A percentile compares a stretch with the other conserved stretches of the same genome.
Evolutionary conservation across 441 rosid species (phyloP).

Genomic region (Adansonia gregorii): DNA sequence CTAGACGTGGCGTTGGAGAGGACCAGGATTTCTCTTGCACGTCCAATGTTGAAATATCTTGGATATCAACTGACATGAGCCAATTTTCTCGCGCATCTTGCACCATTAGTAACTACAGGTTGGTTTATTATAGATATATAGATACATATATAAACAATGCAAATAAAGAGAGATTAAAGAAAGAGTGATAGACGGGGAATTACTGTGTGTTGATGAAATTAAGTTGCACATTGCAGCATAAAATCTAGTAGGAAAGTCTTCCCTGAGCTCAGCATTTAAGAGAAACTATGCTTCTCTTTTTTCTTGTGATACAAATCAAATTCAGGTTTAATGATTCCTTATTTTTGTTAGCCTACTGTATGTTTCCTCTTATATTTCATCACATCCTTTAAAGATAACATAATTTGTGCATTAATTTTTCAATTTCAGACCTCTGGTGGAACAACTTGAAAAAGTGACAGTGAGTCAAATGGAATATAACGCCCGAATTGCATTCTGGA

Average conservation of each 20-base stretch:
- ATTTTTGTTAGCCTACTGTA: neutral
- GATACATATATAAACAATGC: neutral
- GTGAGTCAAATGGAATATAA: conserved; percentile 61
- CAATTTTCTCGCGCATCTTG: conserved; percentile 69
- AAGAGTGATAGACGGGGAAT: neutral
- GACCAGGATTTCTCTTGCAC: conserved; percentile 68
- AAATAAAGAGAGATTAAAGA: neutral
- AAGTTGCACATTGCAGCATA: neutral
- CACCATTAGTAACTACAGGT: conserved; percentile 81
- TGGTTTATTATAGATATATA: conserved; percentile 23
- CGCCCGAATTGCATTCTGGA: conserved; percentile 81
- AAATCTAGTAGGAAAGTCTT: neutral
- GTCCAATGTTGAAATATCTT: conserved; percentile 71
- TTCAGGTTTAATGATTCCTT: neutral
- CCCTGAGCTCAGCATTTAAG: neutral
- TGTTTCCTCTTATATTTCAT: neutral
- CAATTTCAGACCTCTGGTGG: conserved; percentile 73
- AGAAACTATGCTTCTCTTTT: neutral
- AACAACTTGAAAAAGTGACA: conserved; percentile 75
- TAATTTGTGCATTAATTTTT: conserved; percentile 19
- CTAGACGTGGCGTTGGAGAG: conserved; percentile 47
- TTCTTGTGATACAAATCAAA: neutral
- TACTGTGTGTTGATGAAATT: conserved; percentile 15
- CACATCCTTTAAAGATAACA: conserved; percentile 12
- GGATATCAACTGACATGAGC: conserved; percentile 68